Percentiles rank a stretch among this genome's conserved stretches.
Evolutionary conservation across 2,329 filamentous ascomycete species (phyloP).

Genomic region (Diatrype stigma): DNA sequence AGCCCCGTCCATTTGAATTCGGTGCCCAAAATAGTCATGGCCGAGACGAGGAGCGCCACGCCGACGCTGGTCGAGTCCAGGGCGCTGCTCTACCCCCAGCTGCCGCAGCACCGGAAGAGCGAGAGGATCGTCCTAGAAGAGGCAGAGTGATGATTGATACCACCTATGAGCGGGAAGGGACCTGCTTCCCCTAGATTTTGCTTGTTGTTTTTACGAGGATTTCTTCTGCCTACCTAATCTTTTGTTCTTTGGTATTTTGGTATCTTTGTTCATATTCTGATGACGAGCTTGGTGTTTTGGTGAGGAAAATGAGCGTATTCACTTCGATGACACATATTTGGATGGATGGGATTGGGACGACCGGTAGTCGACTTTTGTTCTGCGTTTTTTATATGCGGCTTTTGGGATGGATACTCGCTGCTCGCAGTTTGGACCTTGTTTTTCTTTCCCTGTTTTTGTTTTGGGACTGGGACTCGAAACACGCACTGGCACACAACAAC

Average conservation of each 20-base stretch:
- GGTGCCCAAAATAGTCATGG: constrained; percentile 20
- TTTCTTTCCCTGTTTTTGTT: no score
- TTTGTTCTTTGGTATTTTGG: no score
- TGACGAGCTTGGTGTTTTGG: not conserved
- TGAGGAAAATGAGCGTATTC: no score
- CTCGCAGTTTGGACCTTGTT: not conserved
- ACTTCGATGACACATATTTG: no score
- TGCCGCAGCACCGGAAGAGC: constrained; percentile 44
- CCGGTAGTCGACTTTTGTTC: no score
- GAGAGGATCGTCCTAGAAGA: constrained; percentile 50
- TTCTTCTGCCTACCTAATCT: no score
- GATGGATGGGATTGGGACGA: no score
- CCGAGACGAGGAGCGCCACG: constrained; percentile 38
- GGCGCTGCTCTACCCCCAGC: constrained; percentile 26
- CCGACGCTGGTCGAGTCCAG: constrained; percentile 42
- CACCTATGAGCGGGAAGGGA: no score
- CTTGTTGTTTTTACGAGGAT: no score
- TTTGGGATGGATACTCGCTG: not conserved
- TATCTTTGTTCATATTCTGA: not conserved
- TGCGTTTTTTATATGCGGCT: not conserved
- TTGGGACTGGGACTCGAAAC: not conserved
- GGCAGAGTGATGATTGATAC: constrained; percentile 20
- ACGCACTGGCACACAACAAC: not conserved
- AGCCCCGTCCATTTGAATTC: constrained; percentile 3
- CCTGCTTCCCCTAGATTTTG: no score